Evolutionary conservation across 176 grass and related monocot species (phyloP), one percentile per base, ranked within the genome.

Genomic region (Phyllostachys edulis): DNA sequence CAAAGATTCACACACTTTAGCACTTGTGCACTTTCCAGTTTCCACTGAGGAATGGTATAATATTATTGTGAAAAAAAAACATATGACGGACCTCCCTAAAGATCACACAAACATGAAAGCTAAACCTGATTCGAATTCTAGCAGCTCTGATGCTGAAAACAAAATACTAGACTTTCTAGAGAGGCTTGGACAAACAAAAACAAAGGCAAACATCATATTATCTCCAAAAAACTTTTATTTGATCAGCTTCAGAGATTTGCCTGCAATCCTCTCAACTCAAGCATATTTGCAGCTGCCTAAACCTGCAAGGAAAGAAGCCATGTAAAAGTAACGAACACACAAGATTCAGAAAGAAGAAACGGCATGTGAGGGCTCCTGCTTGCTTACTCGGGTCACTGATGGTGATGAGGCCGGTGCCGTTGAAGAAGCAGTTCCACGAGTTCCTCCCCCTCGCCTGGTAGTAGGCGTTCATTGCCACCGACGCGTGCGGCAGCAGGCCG

Each of bases 361-460:
- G 9, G 21, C 44, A 44, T 3, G 52, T 60, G 69, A 73, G 3
- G 26, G 13, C 34, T 18, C 3, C 20, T 3, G 8, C 24, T 4
- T 90, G 7, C 80, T 92, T 66, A 90, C 91, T 92, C 57, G 91
- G 91, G 65, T 92, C 84, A 3, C 87, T 90, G 77, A 87, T 73
- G 63, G 59, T 83, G 60, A 87, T 74, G 84, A 92, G 71, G 47
- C 87, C 91, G 15, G 84, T 87, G 76, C 71, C 84, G 6, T 90
- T 90, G 84, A 92, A 92, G 84, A 87, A 80, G 85, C 91, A 90
- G 71, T 92, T 92, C 91, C 87, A 92, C 0, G 80, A 12, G 87
- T 92, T 92, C 85, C 87, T 87, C 5, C 81, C 87, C 40, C 2
- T 57, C 47, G 71, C 63, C 72, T 87, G 87, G 71, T 92, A 92